A percentile compares a stretch with the other conserved stretches of the same genome.
Conservation (phyloP, 352 stramenopile genomes). For the Globisporangium irregulare region DNA sequence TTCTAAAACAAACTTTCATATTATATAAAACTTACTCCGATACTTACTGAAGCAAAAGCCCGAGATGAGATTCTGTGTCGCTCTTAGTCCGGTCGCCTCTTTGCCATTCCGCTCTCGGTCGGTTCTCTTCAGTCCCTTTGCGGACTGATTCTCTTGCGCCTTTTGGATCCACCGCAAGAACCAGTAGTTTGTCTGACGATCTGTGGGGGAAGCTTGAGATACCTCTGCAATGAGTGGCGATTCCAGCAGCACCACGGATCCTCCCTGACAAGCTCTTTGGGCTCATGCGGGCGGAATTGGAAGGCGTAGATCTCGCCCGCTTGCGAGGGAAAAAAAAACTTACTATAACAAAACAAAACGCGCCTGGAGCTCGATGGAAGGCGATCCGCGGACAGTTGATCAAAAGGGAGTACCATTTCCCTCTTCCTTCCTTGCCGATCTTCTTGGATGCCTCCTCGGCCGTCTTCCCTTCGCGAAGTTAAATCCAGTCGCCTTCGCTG, state of each 20-base stretch:
- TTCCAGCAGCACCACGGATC: background rate
- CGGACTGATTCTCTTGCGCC: background rate
- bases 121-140: conserved; percentile 1
- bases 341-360: conserved; percentile 18
- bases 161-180: background rate
- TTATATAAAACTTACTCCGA: conserved; percentile 14
- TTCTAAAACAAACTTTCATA: conserved; percentile 13
- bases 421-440: background rate
- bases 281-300: background rate
- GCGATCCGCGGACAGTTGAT: background rate
- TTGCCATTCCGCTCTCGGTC: background rate
- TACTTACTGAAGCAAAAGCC: background rate
- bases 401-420: background rate
- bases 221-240: background rate
- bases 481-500: conserved; percentile 80
- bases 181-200: background rate
- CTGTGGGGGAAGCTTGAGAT: background rate
- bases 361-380: background rate
- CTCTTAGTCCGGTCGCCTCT: background rate
- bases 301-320: background rate
- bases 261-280: background rate
- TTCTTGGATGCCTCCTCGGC: background rate
- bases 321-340: conserved; percentile 8
- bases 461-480: conserved; percentile 11
- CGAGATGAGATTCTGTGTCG: background rate